These are phyloP conservation scores for Crucibulum laeve DNA, from an alignment of 768 basidiomycete species.

Conservation along the genomic window DNA sequence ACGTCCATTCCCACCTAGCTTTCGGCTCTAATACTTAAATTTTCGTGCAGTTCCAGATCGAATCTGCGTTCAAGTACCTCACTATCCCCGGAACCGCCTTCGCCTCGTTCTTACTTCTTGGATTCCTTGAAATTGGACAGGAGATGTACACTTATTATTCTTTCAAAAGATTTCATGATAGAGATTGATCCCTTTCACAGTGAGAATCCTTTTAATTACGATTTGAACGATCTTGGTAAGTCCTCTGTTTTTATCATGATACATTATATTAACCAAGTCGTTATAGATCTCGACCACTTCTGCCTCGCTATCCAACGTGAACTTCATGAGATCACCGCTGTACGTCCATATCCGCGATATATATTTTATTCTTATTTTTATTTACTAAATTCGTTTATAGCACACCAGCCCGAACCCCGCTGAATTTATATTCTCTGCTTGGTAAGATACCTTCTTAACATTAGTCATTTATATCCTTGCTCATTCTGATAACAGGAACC, in stretches of 20 bases:
- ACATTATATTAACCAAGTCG: neutral
- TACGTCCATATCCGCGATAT: slow-evolving; percentile 27
- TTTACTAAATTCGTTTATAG: slow-evolving; percentile 20
- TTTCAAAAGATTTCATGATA: neutral
- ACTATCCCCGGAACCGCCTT: slow-evolving; percentile 62
- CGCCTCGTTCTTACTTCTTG: slow-evolving; percentile 57
- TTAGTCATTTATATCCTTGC: neutral
- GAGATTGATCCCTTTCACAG: slow-evolving; percentile 21
- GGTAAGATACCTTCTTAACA: slow-evolving; percentile 16
- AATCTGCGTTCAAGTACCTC: slow-evolving; percentile 34
- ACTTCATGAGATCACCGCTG: slow-evolving; percentile 68
- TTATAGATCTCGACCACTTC: slow-evolving; percentile 59
- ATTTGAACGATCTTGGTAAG: slow-evolving; percentile 60
- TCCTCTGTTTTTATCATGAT: slow-evolving; percentile 2
- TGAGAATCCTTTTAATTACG: slow-evolving; percentile 68
- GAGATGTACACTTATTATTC: slow-evolving; percentile 40
- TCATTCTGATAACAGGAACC: slow-evolving; percentile 35
- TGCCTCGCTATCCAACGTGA: slow-evolving; percentile 64
- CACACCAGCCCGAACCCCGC: slow-evolving; percentile 53
- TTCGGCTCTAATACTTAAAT: neutral
- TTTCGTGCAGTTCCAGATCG: slow-evolving; percentile 44
- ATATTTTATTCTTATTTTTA: neutral
- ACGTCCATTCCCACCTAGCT: slow-evolving; percentile 26
- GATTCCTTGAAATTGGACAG: slow-evolving; percentile 67
- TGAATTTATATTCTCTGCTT: slow-evolving; percentile 46